Base-by-base conservation (phyloP, 768 basidiomycete genomes). In the Trametes gibbosa region DNA sequence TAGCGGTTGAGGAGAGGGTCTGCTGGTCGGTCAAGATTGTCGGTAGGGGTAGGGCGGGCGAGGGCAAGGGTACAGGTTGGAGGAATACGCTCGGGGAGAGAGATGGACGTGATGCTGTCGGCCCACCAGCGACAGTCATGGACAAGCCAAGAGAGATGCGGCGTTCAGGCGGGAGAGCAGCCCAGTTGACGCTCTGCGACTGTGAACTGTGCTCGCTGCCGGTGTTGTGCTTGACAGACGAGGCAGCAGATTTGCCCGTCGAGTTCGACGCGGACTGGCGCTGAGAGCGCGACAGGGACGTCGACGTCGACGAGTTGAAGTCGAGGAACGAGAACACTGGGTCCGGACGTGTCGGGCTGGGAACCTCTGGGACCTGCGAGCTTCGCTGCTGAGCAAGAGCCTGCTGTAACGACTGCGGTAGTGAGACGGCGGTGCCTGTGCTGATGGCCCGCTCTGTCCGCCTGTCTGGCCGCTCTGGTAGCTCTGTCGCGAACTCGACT, bases 61-160 rank as follows among this genome's bases (percentile, higher is more conserved):
- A 68, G 1, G 65, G 60, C 6, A 69, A 61, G 1, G 68, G 55
- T 0, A 70, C 65, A 17, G 66, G 64, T 32, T 66, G 67, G 12
- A 70, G 58, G 14, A 66, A 65, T 27, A 70, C 61, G 29, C 62
- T 59, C 14, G 68, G 65, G 3, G 63, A 64, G 17, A 65, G 48
- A 2, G 68, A 69, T 7, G 69, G 68, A 13, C 63, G 65, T 21
- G 66, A 68, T 13, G 62, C 57, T 6, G 68, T 68, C 16, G 63
- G 65, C 12, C 68, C 69, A 7, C 65, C 66, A 4, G 56, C 64
- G 9, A 70, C 32, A 0, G 63, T 67, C 65, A 70, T 69, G 14
- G 69, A 70, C n/a, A 70, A 52, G 19, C 65, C 69, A 16, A 70
- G 51, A 14, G 69, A 69, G 29, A 58, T 58, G 35, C 69, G 67